Evolutionary conservation across 2,329 filamentous ascomycete genomes (phyloP), one percentile per base, ranked within the genome.

Genomic region (Xylariales sp.): DNA sequence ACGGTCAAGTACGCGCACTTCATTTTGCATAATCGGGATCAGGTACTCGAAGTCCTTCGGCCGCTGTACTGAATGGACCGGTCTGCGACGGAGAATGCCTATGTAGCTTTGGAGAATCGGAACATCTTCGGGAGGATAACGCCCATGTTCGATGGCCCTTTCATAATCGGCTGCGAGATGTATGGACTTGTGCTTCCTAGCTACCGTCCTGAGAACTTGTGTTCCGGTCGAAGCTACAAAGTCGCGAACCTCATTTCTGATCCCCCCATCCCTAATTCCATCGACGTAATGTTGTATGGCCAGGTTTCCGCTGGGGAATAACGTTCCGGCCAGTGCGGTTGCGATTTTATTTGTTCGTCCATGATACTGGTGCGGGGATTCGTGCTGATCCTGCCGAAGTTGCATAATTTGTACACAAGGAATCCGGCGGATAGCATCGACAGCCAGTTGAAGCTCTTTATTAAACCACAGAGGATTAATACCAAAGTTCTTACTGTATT

Each of bases 141-240:
- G 62, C 10, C 80, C 78, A 41, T 83, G 84, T 23, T 82, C 80
- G 3, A 89, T 72, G 2, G 86, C 87, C 65, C 79, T 82, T 71
- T 88, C 84, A 64, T 89, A 86, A 56, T 89, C 86, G 28, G 78
- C 74, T 5, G 84, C 86, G 34, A 90, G 81, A 71, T 90, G 85
- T 16, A 89, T 75, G 57, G 81, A 82, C 74, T 86, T 86, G 76
- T 90, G 88, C 43, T 80, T 80, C 62, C 81, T 81, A 1, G 82
- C 80, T 5, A 86, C 76, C 2, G 80, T 80, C 18, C 78, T 78
- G 16, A 89, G 73, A 12, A 72, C 78, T 3, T 73, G 69, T 14
- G 64, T 62, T 8, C 69, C 71, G 16, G 72, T 70, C 0, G 70
- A 65, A n/a, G 69, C 46, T 10, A 73, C 69, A 64, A 82, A 84